Percentiles rank a stretch among this genome's conserved stretches.
These are phyloP conservation scores for Xerophyta viscosa DNA, from an alignment of 106 monocot genomes.

Conservation along the genomic window DNA sequence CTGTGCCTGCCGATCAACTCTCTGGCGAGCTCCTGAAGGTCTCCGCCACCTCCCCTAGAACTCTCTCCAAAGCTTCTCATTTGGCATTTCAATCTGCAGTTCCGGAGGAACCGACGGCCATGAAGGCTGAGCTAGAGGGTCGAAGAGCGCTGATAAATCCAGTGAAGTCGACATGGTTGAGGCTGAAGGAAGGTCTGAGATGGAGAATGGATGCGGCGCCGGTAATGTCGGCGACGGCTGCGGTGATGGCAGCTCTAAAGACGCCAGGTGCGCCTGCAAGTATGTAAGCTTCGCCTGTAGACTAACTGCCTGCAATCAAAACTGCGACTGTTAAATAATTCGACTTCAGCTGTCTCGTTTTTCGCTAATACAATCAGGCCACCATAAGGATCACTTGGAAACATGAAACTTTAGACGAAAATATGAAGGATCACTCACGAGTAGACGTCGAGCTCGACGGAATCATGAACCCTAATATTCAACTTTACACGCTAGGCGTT, in stretches of 20 bases:
- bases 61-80: constrained; percentile 2
- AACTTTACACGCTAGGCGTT: not conserved
- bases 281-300: constrained; percentile 82
- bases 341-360: too few species aligned
- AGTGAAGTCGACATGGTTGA: constrained; percentile 18
- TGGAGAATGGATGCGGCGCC: constrained; percentile 31
- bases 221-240: constrained; percentile 33
- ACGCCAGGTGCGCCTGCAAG: constrained; percentile 75
- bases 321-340: not conserved
- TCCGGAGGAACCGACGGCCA: constrained; percentile 15
- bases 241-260: constrained; percentile 69
- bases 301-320: constrained; percentile 52
- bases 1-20: constrained; percentile 47
- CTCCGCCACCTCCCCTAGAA: constrained; percentile 23
- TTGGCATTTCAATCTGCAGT: constrained; percentile 8
- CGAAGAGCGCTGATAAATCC: constrained; percentile 77
- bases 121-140: constrained; percentile 23
- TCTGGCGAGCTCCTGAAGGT: constrained; percentile 52
- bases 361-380: not conserved
- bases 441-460: too few species aligned
- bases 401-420: not conserved
- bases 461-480: not conserved
- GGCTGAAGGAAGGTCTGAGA: constrained; percentile 60
- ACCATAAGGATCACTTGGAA: not conserved
- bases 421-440: too few species aligned